Evolutionary conservation across 2,329 filamentous ascomycete species (phyloP), one percentile per base, ranked within the genome.

Genomic region (Amauroascus verrucosus): DNA sequence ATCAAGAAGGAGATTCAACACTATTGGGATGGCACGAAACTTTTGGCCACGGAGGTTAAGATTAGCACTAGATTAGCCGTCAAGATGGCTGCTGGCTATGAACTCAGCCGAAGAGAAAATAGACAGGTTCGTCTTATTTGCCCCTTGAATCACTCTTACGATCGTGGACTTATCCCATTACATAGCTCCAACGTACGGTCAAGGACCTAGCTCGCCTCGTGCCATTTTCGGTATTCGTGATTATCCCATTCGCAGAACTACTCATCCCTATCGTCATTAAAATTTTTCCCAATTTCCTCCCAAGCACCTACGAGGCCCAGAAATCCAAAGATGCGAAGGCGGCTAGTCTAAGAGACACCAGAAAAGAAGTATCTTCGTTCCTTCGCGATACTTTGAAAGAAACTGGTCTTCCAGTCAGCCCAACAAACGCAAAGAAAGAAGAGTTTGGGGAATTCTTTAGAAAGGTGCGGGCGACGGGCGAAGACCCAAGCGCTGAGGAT

Each of bases 21-120:
- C 70, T 98, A 98, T 74, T 97, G 93, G 91, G 93, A 98, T 71
- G 93, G 93, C 56, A 97, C 89, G 26, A 98, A 98, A 72, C 77
- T 98, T 64, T 76, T 98, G 61, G 90, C 85, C 20, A 86, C 88
- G 1, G 93, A 98, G 72, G 83, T 97, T 66, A 88, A 77, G 71
- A 98, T 98, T 68, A 97, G 91, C 69, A 88, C 86, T 57, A 85
- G 85, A 58, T 75, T 98, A 60, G 93, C 90, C 5, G 71, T 96
- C 69, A 97, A 96, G 76, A 98, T 98, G 93, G 89, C 90, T 13
- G 90, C 88, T 55, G 93, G 93, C 6, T 98, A 98, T 72, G 93
- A 98, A 71, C 81, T 98, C 59, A 96, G 87, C 55, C 83, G 93
- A 59, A 83, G 93, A 74, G 93, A 98, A 74, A 82, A 93, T 72